Evolutionary conservation across 768 basidiomycete species (phyloP).

Genomic region (Cubamyces lactineus): DNA sequence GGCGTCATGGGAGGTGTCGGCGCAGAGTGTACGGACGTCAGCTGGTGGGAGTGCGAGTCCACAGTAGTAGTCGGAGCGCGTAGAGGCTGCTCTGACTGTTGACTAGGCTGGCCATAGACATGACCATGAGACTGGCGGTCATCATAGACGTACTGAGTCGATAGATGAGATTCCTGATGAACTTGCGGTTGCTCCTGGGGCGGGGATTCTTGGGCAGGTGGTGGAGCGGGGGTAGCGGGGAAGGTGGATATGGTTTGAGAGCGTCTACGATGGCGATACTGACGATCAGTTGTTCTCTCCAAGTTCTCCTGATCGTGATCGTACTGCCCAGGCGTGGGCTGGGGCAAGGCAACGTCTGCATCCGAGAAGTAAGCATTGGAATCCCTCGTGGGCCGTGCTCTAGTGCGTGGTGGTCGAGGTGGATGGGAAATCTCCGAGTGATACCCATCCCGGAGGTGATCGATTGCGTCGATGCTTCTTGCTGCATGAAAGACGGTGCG

Average conservation of each 20-base stretch:
- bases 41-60: conserved; percentile 16
- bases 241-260: conserved; percentile 34
- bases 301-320: conserved; percentile 11
- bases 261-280: conserved; percentile 35
- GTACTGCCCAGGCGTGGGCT: conserved; percentile 13
- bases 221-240: conserved; percentile 22
- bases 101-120: conserved; percentile 14
- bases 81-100: neutral
- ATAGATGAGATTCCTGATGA: conserved; percentile 12
- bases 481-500: conserved; percentile 16
- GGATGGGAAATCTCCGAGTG: conserved; percentile 29
- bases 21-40: conserved; percentile 14
- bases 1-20: conserved; percentile 36
- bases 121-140: conserved; percentile 35
- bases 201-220: neutral
- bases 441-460: conserved; percentile 24
- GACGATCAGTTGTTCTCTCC: conserved; percentile 19
- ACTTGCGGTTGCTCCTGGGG: conserved; percentile 4
- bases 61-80: conserved; percentile 4
- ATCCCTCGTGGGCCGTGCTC: conserved; percentile 25
- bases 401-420: conserved; percentile 28
- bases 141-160: conserved; percentile 32
- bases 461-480: conserved; percentile 15
- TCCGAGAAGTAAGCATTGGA: conserved; percentile 31
- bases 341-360: conserved; percentile 19